Evolutionary conservation across 2,329 filamentous ascomycete species (phyloP), one percentile per base, ranked within the genome.

Genomic region (Eutypella sp.): DNA sequence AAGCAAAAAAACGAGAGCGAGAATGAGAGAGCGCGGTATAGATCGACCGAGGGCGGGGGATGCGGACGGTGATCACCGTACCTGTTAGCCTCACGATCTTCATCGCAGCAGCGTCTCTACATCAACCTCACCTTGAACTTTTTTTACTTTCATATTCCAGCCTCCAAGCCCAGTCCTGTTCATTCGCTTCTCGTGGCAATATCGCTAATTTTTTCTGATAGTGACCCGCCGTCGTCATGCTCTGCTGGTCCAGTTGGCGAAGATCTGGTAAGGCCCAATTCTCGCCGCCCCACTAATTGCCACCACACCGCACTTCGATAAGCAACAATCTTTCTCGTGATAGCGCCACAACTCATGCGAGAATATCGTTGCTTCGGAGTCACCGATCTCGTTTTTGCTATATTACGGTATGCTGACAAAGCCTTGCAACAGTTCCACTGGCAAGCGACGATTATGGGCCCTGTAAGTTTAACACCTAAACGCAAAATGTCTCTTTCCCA

Each of bases 371-470:
- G 10, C 9, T 18, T 10, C 23, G 13, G 15, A 25, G 4, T 19
- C 16, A 15, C 27, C 31, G 19, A 10, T 3, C 29, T 27, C 37
- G 4, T 23, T 19, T 4, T 25, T 16, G 33, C 39, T 13, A 41
- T 19, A n/a, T n/a, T n/a, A 39, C 46, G 43, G 41, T 49, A 52
- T 50, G 49, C 68, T 73, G 53, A 73, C 58, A 42, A 24, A 29
- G 49, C 41, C 40, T 47, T 49, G 40, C 44, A 51, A 62, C 62
- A 99, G 92, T 99, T 99, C 69, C 93, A 97, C 84, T 99, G 93
- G 93, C 93, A 99, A 85, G 93, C 93, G 64, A 99, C 93, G 44
- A 99, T 99, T 70, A 99, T 99, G 93, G 93, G 93, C 73, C 93
- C 93, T 69, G 89, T 95, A 84, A 83, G 89, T 83, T 59, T 48